These are phyloP conservation scores for Chionographis japonica DNA, from an alignment of 106 monocot species.

Conservation along the genomic window DNA sequence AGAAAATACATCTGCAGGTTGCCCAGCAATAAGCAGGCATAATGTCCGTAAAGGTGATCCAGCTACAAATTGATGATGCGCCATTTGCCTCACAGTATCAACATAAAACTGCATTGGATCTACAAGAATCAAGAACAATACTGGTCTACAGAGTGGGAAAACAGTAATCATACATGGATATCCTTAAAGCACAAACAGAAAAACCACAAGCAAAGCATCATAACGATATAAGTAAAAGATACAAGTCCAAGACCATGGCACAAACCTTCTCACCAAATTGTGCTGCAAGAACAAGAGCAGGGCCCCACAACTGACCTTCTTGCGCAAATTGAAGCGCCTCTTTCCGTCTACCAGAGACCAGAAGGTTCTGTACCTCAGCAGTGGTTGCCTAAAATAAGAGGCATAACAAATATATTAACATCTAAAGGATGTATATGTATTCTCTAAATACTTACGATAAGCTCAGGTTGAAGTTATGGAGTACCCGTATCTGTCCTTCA, in stretches of 20 bases:
- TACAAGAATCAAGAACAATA: background rate
- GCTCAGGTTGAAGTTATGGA: conserved; percentile 1
- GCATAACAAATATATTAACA: background rate
- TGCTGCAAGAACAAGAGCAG: conserved; percentile 91
- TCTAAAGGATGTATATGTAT: background rate
- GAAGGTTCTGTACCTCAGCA: conserved; percentile 76
- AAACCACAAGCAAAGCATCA: background rate
- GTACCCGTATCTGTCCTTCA: conserved; percentile 82
- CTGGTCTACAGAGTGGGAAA: background rate
- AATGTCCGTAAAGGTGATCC: conserved; percentile 94
- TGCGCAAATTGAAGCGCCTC: conserved; percentile 92
- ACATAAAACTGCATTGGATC: conserved; percentile 70
- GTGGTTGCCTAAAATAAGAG: conserved; percentile 58
- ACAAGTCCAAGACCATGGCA: conserved; percentile 1
- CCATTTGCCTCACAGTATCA: conserved; percentile 98
- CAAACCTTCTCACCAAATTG: conserved; percentile 91
- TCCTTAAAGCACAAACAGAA: background rate
- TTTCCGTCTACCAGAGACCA: conserved; percentile 93
- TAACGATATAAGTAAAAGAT: background rate
- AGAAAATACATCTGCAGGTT: conserved; percentile 95
- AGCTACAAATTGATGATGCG: conserved; percentile 63
- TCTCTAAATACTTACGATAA: background rate
- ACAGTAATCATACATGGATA: background rate
- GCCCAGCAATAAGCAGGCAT: conserved; percentile 92
- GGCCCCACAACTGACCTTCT: conserved; percentile 96